Evolutionary conservation across 306 rosid species (phyloP).

Genomic region (Medicago lupulina): DNA sequence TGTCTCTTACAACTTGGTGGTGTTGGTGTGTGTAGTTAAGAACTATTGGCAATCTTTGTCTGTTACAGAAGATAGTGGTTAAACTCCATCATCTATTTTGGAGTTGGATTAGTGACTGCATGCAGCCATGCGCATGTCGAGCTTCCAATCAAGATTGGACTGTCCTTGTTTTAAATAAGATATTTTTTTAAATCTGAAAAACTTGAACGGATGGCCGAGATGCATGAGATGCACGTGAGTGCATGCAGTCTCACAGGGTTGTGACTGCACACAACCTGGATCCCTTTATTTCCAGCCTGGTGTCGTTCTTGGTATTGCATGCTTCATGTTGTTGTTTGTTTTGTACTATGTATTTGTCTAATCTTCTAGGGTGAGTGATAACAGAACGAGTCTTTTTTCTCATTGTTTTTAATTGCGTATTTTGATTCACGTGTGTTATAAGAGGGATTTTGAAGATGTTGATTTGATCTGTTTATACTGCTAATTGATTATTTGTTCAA

Average conservation of each 20-base stretch:
- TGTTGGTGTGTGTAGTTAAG: neutral
- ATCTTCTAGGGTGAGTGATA: conserved; percentile 2
- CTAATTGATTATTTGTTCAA: conserved; percentile 26
- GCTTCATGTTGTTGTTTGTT: neutral
- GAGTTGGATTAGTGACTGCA: no score
- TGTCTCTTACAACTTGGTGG: conserved; percentile 1
- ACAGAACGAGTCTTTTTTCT: neutral
- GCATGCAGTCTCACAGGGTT: no score
- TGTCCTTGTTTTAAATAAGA: no score
- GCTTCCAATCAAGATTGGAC: no score
- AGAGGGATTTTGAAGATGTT: conserved; percentile 12
- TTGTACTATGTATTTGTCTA: neutral
- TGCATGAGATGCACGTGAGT: no score
- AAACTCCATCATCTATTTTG: neutral
- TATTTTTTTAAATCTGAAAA: no score
- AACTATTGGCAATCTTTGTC: conserved; percentile 12
- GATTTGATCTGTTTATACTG: conserved; percentile 35
- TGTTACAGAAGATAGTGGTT: neutral
- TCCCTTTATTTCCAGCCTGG: no score
- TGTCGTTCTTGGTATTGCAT: no score
- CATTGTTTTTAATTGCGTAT: neutral
- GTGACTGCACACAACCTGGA: no score
- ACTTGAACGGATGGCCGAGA: no score
- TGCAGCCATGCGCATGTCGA: no score
- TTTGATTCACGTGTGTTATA: neutral